These are phyloP conservation scores for Trametes cubensis DNA, from an alignment of 768 basidiomycete species.

Conservation along the genomic window DNA sequence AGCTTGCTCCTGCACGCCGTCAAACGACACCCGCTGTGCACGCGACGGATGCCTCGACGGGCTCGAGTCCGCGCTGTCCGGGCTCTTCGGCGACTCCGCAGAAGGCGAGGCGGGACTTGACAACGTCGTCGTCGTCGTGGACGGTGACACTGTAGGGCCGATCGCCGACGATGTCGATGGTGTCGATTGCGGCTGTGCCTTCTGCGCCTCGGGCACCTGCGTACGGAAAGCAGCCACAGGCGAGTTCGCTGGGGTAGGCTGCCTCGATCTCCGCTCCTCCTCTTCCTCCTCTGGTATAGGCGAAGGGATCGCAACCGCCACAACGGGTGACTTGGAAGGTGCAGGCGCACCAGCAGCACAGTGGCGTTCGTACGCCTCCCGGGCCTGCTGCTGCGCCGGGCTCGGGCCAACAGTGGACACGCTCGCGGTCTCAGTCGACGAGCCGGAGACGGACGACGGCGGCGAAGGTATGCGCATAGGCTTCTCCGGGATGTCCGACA, in stretches of 20 bases:
- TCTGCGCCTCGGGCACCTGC: slow-evolving; percentile 20
- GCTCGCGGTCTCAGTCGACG: slow-evolving; percentile 34
- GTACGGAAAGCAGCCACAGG: slow-evolving; percentile 42
- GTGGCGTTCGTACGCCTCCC: neutral
- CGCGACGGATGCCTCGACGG: slow-evolving; percentile 31
- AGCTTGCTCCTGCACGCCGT: slow-evolving; percentile 33
- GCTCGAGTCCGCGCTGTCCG: slow-evolving; percentile 20
- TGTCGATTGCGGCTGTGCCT: slow-evolving; percentile 15
- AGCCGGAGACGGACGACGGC: slow-evolving; percentile 32
- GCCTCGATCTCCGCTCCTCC: slow-evolving; percentile 43
- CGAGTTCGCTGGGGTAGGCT: slow-evolving; percentile 67
- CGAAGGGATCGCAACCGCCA: slow-evolving; percentile 26
- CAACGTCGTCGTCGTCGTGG: neutral
- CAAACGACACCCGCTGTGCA: slow-evolving; percentile 25
- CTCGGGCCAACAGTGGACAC: slow-evolving; percentile 27
- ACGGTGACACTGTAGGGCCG: neutral
- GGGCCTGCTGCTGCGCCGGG: slow-evolving; percentile 1
- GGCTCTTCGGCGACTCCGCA: slow-evolving; percentile 6
- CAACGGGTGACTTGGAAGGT: neutral
- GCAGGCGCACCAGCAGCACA: neutral
- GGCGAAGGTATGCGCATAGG: slow-evolving; percentile 22
- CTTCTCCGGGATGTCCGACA: slow-evolving; percentile 23
- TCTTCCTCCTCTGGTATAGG: slow-evolving; percentile 37
- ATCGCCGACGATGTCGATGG: slow-evolving; percentile 12
- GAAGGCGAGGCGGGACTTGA: neutral